Percentiles rank a stretch among this genome's conserved stretches.
Conservation (phyloP, 1,284 basidiomycete species). For the Tilletia setariae region DNA sequence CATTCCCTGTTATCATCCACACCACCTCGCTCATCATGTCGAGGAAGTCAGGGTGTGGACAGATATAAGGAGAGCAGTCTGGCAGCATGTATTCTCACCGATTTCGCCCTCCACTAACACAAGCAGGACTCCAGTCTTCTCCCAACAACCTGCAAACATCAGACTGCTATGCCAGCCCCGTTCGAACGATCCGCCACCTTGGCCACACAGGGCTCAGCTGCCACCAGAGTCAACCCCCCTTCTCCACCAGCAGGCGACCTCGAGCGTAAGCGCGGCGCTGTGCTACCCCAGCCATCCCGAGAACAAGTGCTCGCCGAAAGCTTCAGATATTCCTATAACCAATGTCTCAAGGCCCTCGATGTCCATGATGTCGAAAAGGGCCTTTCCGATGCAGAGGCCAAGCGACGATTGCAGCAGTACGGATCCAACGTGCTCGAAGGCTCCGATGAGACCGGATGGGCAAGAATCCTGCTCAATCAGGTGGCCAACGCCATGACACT, state of each 20-base stretch:
- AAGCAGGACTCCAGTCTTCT: too few relatives aligned
- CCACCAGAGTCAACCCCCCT: neutral
- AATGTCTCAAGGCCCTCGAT: constrained; percentile 22
- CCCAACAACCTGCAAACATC: too few relatives aligned
- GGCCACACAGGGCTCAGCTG: neutral
- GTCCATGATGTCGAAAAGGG: constrained; percentile 21
- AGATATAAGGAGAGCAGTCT: too few relatives aligned
- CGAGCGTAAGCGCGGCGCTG: neutral
- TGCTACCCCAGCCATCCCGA: neutral
- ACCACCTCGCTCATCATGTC: too few relatives aligned
- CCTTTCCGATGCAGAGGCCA: constrained; percentile 19
- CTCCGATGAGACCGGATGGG: constrained; percentile 41
- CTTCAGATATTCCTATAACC: constrained; percentile 21
- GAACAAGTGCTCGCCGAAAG: constrained; percentile 23
- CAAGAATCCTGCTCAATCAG: constrained; percentile 45
- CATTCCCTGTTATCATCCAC: too few relatives aligned
- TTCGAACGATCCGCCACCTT: neutral
- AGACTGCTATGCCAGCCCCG: neutral
- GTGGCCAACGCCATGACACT: constrained; percentile 53
- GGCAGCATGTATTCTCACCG: too few relatives aligned
- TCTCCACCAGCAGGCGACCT: neutral
- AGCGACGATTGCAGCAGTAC: constrained; percentile 26
- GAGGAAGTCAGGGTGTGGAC: too few relatives aligned
- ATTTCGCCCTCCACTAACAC: too few relatives aligned
- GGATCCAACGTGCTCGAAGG: constrained; percentile 49